A percentile compares a stretch with the other conserved stretches of the same genome.
phyloP scores from a whole-genome alignment of 768 basidiomycete genomes.

The Russula sp. region DNA sequence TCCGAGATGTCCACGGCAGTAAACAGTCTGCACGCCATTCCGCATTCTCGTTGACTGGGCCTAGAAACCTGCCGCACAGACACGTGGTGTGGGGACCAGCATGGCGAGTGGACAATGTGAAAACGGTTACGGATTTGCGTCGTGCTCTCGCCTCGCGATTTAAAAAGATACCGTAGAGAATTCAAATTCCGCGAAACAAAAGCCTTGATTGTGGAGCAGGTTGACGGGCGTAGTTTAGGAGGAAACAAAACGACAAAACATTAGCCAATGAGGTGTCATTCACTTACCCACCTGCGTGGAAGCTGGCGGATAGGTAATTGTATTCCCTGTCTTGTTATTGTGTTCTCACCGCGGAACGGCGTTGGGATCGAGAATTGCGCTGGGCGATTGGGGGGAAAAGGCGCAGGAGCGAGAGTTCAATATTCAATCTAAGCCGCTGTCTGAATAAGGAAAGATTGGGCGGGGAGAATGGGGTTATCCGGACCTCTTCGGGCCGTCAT shows the following conservation, averaged over 20 bases:
- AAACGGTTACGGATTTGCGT: not conserved
- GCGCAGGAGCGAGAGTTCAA: not conserved
- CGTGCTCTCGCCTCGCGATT: not conserved
- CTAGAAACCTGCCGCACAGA: not conserved
- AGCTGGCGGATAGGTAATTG: not conserved
- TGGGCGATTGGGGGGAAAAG: not conserved
- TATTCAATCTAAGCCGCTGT: slow-evolving; percentile 9
- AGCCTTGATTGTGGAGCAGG: not conserved
- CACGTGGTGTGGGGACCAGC: not conserved
- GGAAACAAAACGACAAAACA: not conserved
- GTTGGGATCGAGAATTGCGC: not conserved
- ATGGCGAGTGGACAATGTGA: not conserved
- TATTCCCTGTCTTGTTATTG: not conserved
- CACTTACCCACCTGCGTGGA: not conserved
- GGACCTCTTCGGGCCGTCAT: slow-evolving; percentile 4
- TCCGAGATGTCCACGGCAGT: not conserved
- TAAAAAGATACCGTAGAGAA: not conserved
- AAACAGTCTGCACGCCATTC: not conserved
- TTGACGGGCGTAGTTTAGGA: not conserved
- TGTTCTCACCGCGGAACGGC: not conserved
- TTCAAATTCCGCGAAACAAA: slow-evolving; percentile 1
- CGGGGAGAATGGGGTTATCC: not conserved
- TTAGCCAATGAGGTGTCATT: not conserved
- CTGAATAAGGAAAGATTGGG: slow-evolving; percentile 13
- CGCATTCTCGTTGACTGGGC: not conserved